Evolutionary conservation across 371 early-diverging fungal species (phyloP).

Genomic region (Rhizopus delemar): DNA sequence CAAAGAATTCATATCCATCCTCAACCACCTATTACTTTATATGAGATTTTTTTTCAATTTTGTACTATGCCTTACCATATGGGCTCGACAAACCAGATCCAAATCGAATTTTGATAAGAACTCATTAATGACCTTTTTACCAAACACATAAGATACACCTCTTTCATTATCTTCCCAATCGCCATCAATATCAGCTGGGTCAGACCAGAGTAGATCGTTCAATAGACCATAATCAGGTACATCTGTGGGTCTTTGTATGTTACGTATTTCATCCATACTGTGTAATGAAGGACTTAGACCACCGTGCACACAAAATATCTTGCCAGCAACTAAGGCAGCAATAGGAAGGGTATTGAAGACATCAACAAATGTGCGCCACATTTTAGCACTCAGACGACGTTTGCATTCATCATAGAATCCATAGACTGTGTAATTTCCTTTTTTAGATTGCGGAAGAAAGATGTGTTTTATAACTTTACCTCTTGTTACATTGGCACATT

Average conservation of each 20-base stretch:
- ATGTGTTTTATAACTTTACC: no score
- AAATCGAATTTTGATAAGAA: slow-evolving; percentile 84
- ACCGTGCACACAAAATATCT: slow-evolving; percentile 98
- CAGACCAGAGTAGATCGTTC: slow-evolving; percentile 90
- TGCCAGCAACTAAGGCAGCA: slow-evolving; percentile 94
- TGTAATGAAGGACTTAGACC: slow-evolving; percentile 75
- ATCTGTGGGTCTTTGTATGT: slow-evolving; percentile 90
- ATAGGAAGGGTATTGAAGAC: slow-evolving; percentile 98
- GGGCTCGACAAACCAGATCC: slow-evolving; percentile 95
- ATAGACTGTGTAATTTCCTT: no score
- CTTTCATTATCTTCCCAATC: slow-evolving; percentile 98
- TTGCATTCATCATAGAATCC: slow-evolving; percentile 63
- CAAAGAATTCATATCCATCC: slow-evolving; percentile 98
- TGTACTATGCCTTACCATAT: slow-evolving; percentile 70
- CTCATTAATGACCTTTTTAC: slow-evolving; percentile 80
- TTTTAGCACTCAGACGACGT: slow-evolving; percentile 87
- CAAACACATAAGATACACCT: slow-evolving; percentile 96
- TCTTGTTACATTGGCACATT: slow-evolving; percentile 89
- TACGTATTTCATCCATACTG: slow-evolving; percentile 91
- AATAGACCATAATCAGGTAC: slow-evolving; percentile 94
- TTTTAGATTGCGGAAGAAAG: no score
- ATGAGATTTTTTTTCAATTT: neutral
- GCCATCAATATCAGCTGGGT: slow-evolving; percentile 70
- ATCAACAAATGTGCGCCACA: slow-evolving; percentile 98
- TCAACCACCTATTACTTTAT: slow-evolving; percentile 77